These are phyloP conservation scores for Fonsecaea erecta DNA, from an alignment of 2,329 filamentous ascomycete genomes.

Conservation along the genomic window DNA sequence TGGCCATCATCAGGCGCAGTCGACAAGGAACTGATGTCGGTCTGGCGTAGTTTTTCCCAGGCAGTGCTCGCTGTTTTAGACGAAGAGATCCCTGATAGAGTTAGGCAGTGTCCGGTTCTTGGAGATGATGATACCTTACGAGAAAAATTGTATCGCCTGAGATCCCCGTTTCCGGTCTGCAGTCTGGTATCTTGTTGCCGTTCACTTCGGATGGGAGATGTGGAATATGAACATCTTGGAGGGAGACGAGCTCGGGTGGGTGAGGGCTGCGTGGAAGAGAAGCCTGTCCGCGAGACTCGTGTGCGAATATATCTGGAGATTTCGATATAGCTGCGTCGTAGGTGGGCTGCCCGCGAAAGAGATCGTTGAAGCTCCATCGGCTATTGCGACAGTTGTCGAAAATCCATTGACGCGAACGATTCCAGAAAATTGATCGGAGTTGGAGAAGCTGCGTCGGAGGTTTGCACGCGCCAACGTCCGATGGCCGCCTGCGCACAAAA, in stretches of 20 bases:
- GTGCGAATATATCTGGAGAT: conserved; percentile 46
- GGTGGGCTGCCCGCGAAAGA: conserved; percentile 33
- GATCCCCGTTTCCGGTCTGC: background rate
- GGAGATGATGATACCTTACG: background rate
- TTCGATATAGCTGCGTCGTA: conserved; percentile 44
- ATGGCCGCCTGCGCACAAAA: conserved; percentile 24
- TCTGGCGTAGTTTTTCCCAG: conserved; percentile 26
- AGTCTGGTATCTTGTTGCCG: background rate
- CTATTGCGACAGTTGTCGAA: background rate
- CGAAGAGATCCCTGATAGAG: conserved; percentile 2
- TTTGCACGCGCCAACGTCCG: conserved; percentile 18
- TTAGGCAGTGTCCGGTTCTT: background rate
- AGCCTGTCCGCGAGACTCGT: conserved; percentile 13
- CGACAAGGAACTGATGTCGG: conserved; percentile 1
- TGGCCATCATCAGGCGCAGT: background rate
- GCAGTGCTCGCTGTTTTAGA: background rate
- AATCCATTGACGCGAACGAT: background rate
- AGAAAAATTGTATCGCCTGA: background rate
- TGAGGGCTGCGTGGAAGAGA: background rate
- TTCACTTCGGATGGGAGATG: background rate
- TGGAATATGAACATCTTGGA: conserved; percentile 8
- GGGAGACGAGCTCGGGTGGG: background rate
- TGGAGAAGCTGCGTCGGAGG: conserved; percentile 6
- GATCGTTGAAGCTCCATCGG: conserved; percentile 24
- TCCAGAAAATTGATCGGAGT: background rate